phyloP scores from a whole-genome alignment of 2,329 filamentous ascomycete species.

The Clonostachys rosea region DNA sequence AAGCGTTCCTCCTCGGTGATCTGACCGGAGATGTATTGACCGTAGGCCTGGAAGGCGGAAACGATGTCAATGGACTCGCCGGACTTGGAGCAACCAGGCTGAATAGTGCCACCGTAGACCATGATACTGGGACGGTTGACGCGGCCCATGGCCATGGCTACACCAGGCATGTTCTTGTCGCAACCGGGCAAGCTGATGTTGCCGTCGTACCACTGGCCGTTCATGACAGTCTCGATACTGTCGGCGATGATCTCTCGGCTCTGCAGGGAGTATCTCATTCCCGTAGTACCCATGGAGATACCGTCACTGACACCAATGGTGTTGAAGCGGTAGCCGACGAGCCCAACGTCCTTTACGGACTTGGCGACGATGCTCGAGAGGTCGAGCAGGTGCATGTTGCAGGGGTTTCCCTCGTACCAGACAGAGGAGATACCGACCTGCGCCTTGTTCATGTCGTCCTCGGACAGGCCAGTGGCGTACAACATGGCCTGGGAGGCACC shows the following conservation, averaged over 20 bases:
- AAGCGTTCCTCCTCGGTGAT: conserved; percentile 89
- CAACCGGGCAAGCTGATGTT: conserved; percentile 96
- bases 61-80: conserved; percentile 87
- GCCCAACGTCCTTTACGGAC: conserved; percentile 62
- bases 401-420: conserved; percentile 97
- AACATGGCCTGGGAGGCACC: conserved; percentile 99
- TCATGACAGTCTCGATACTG: conserved; percentile 98
- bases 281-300: conserved; percentile 96
- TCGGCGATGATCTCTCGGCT: conserved; percentile 96
- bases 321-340: conserved; percentile 97
- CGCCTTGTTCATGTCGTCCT: conserved; percentile 89
- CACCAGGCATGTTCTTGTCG: conserved; percentile 99
- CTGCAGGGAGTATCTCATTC: conserved; percentile 94
- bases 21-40: conserved; percentile 86
- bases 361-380: conserved; percentile 71
- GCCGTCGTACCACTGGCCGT: conserved; percentile 96
- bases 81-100: conserved; percentile 76
- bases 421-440: conserved; percentile 98
- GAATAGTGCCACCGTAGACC: conserved; percentile 95
- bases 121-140: conserved; percentile 93
- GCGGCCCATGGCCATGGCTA: conserved; percentile 88
- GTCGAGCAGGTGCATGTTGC: conserved; percentile 97
- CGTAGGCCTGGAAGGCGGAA: conserved; percentile 96
- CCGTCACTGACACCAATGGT: conserved; percentile 96
- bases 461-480: conserved; percentile 85